phyloP scores from a whole-genome alignment of 352 stramenopile genomes.

The Pythium brassicae region DNA sequence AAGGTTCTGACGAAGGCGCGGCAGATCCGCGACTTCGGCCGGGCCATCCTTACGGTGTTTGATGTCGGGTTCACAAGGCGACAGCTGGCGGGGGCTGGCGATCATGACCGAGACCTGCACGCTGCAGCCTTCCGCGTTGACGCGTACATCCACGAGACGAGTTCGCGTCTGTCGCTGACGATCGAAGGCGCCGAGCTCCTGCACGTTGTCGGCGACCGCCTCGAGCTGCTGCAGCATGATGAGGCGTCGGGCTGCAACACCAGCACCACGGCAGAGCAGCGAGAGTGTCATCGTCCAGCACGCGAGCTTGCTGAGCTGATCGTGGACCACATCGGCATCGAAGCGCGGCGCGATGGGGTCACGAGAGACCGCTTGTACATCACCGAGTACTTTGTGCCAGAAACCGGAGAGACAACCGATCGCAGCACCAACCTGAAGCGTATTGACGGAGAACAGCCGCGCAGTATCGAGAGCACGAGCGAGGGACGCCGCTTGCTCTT shows the following conservation, averaged over 20 bases:
- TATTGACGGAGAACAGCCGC: background rate
- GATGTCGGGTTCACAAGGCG: slow-evolving; percentile 25
- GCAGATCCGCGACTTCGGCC: slow-evolving; percentile 27
- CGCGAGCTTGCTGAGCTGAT: slow-evolving; percentile 33
- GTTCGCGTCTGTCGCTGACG: slow-evolving; percentile 38
- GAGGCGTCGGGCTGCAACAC: background rate
- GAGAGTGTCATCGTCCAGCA: slow-evolving; percentile 10
- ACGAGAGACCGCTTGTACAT: slow-evolving; percentile 40
- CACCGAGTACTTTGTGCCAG: slow-evolving; percentile 27
- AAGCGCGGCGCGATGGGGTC: slow-evolving; percentile 40
- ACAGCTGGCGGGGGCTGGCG: background rate
- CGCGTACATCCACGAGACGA: slow-evolving; percentile 54
- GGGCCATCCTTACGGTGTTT: slow-evolving; percentile 61
- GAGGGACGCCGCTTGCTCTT: slow-evolving; percentile 20
- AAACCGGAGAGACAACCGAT: background rate
- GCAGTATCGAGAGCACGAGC: background rate
- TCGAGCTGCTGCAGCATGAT: slow-evolving; percentile 5
- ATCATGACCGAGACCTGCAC: background rate
- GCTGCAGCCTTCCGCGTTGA: slow-evolving; percentile 40
- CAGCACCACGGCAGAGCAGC: background rate
- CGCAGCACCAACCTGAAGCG: too few relatives aligned
- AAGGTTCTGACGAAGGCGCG: slow-evolving; percentile 56
- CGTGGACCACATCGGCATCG: slow-evolving; percentile 52
- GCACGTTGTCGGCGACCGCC: slow-evolving; percentile 33
- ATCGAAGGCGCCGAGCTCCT: slow-evolving; percentile 37